Conservation (phyloP, 177 flowering plant genomes). For the Vitis hybrid region DNA sequence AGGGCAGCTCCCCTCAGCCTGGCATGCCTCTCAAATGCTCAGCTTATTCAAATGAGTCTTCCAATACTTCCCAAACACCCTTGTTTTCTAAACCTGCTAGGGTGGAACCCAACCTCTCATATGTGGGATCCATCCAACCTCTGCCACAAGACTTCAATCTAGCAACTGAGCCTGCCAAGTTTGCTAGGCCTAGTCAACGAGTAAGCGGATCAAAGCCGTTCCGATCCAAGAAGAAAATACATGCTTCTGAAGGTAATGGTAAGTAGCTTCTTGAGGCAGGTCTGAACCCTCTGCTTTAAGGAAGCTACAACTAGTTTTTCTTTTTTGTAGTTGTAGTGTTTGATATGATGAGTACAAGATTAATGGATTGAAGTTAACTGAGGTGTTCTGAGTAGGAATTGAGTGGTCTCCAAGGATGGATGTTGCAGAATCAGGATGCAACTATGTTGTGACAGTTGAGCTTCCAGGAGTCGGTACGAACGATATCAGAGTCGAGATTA, state of each 20-base stretch:
- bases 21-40: constrained; percentile 17
- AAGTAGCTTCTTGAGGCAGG: constrained; percentile 1
- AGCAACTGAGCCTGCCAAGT: constrained; percentile 42
- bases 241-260: constrained; percentile 26
- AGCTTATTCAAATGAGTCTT: constrained; percentile 10
- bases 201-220: constrained; percentile 15
- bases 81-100: constrained; percentile 40
- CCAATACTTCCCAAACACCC: constrained; percentile 26
- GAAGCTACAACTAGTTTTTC: too few relatives aligned
- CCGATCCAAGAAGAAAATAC: constrained; percentile 14
- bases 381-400: constrained; percentile 24
- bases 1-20: constrained; percentile 19
- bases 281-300: too few relatives aligned
- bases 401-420: constrained; percentile 72
- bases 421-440: constrained; percentile 51
- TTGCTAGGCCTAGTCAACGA: constrained; percentile 37
- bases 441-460: constrained; percentile 55
- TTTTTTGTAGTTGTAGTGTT: neutral
- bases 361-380: too few relatives aligned
- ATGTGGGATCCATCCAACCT: constrained; percentile 9
- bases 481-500: constrained; percentile 65
- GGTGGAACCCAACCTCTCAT: constrained; percentile 16
- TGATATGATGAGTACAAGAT: too few relatives aligned
- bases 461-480: constrained; percentile 61
- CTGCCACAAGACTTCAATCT: constrained; percentile 20